Evolutionary conservation across 805 yeast genomes (phyloP).

Genomic region (Starmerella bombi): DNA sequence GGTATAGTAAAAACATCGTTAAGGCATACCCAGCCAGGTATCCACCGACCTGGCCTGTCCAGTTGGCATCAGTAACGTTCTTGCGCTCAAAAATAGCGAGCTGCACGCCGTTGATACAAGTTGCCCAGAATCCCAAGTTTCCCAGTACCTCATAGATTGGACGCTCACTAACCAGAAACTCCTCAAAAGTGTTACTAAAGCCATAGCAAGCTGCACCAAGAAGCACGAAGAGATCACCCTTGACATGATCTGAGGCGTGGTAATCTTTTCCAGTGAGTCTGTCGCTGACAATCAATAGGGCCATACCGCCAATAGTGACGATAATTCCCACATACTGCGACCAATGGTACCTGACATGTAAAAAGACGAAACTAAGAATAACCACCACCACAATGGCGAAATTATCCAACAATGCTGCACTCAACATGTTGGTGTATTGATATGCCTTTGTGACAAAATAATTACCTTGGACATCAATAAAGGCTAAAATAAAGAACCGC

Average conservation of each 20-base stretch:
- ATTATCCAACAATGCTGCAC: slow-evolving; percentile 34
- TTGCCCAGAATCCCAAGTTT: slow-evolving; percentile 33
- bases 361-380: slow-evolving; percentile 30
- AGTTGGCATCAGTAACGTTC: slow-evolving; percentile 28
- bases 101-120: slow-evolving; percentile 34
- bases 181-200: slow-evolving; percentile 34
- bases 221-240: slow-evolving; percentile 34
- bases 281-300: slow-evolving; percentile 32
- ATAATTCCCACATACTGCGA: slow-evolving; percentile 32
- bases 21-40: slow-evolving; percentile 34
- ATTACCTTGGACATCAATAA: slow-evolving; percentile 37
- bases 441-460: slow-evolving; percentile 35
- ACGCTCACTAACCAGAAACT: slow-evolving; percentile 33
- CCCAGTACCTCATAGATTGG: slow-evolving; percentile 35
- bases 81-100: slow-evolving; percentile 33
- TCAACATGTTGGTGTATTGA: slow-evolving; percentile 32
- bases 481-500: slow-evolving; percentile 33
- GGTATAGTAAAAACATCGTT: slow-evolving; percentile 31
- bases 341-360: slow-evolving; percentile 37
- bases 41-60: slow-evolving; percentile 32
- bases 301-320: slow-evolving; percentile 34
- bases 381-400: slow-evolving; percentile 36
- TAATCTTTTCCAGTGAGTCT: slow-evolving; percentile 32
- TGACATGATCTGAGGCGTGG: slow-evolving; percentile 30
- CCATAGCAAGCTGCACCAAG: slow-evolving; percentile 36